Evolutionary conservation across 1,284 basidiomycete genomes (phyloP), one percentile per base, ranked within the genome.

Genomic region (Fomitiporia mediterranea): DNA sequence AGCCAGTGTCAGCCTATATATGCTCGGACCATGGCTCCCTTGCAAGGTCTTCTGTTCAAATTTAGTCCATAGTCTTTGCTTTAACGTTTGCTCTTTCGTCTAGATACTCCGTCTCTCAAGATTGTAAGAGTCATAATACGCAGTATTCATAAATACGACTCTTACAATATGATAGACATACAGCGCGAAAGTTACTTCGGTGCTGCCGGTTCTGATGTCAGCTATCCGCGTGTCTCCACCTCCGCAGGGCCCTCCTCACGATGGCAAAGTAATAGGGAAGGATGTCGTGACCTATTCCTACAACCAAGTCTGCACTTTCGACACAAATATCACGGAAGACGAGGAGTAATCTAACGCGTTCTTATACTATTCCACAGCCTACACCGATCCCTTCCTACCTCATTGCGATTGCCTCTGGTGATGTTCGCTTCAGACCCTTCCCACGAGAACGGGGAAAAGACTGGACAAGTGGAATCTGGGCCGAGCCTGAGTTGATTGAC

Each of bases 1-100:
- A 94, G 91, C 57, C 94, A 98, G 70, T 93, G 89, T 67, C 94
- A 98, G 69, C 92, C 95, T n/a, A 95, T 94, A 64, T 92, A 94
- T 66, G 88, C 88, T 8, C 81, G 93, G 47, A 80, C 87, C 1
- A 71, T 97, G 51, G 80, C 86, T 0, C 94, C 94, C 0, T 70
- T 90, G 47, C 91, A 94, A 80, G 89, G 89, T 79, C 66, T 37
- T 43, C 62, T 19, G 13, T 8, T 1, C 13, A 49, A 21, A 21
- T 38, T 9, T 7, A 1, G 27, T 49, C 9, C 8, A 30, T 17
- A 25, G 35, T 3, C 32, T 51, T 19, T 30, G 28, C 13, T 19
- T 25, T n/a, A 38, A 38, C 55, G 15, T 37, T 28, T 30, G n/a
- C n/a, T 35, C 5, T 63, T 9, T 28, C 42, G n/a, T 17, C 4